Evolutionary conservation across 1,284 basidiomycete species (phyloP), one percentile per base, ranked within the genome.

Genomic region (Wallemia hederae): DNA sequence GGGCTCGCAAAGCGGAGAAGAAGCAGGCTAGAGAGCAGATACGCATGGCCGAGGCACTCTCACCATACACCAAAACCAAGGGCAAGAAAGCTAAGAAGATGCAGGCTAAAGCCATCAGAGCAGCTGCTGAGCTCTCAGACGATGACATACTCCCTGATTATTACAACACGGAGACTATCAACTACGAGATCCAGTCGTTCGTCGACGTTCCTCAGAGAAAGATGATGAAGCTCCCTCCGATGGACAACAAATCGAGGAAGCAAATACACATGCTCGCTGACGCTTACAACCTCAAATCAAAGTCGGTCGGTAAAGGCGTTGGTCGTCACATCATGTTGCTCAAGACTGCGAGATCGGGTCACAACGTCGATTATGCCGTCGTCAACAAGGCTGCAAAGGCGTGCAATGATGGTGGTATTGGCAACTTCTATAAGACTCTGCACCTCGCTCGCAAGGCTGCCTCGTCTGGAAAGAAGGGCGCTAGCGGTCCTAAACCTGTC

Each of bases 251-350:
- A 61, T 77, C 76, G 61, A 74, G 88, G 63, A 80, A 78, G 71
- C 73, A 73, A 60, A 76, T 89, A 0, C 89, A 94, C 67, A 77
- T 85, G 67, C 71, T 91, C 64, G 86, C 86, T 15, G 64, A 69
- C 5, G 80, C 78, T 61, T 91, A 90, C 69, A 76, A 76, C 24
- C 64, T 94, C 68, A 83, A 81, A 71, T 87, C 83, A 63, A 67
- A 76, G 64, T 86, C 83, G 66, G 79, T 81, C 63, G 86, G 86
- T 0, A 73, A 75, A 11, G 86, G 80, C 0, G 69, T 70, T 19
- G 67, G 66, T 55, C 72, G 88, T 62, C 80, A 78, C 69, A 85
- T 80, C 29, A 82, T 80, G 57, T 70, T 91, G 66, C 73, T 68
- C 59, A 83, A 82, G 74, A 85, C 79, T 33, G 74, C 75, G 24